phyloP scores from a whole-genome alignment of 2,329 filamentous ascomycete genomes.

The Talaromyces sp. region DNA sequence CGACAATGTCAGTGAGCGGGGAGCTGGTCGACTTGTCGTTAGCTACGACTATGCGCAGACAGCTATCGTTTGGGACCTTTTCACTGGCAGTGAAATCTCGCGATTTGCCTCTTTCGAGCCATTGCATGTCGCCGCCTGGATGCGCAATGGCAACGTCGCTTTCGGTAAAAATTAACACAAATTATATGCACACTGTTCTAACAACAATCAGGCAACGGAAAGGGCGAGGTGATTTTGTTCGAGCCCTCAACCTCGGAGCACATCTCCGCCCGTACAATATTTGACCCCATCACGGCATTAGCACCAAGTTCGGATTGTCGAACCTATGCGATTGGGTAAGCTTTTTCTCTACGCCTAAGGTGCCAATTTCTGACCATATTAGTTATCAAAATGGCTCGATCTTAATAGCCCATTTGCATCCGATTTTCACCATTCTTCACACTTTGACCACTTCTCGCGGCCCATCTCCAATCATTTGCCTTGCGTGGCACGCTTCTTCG shows the following conservation, averaged over 20 bases:
- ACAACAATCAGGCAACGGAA: conserved; percentile 66
- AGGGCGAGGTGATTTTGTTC: conserved; percentile 91
- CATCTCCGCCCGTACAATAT: conserved; percentile 83
- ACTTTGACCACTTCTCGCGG: conserved; percentile 78
- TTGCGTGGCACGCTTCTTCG: conserved; percentile 95
- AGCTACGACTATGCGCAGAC: conserved; percentile 90
- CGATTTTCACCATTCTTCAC: conserved; percentile 89
- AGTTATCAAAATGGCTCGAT: conserved; percentile 96
- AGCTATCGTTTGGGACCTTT: conserved; percentile 93
- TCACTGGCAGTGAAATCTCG: conserved; percentile 83
- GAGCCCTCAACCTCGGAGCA: conserved; percentile 91
- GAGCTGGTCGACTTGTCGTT: conserved; percentile 77
- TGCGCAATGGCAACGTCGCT: conserved; percentile 93
- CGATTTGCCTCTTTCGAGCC: conserved; percentile 90
- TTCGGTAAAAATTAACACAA: conserved; percentile 61
- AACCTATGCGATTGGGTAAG: conserved; percentile 92
- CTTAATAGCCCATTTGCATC: conserved; percentile 80
- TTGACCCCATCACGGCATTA: conserved; percentile 89
- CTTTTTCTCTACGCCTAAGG: conserved; percentile 7
- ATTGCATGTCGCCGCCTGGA: conserved; percentile 82
- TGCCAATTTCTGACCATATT: conserved; percentile 4
- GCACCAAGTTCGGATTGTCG: conserved; percentile 85
- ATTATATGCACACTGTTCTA: conserved; percentile 8
- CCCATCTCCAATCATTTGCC: conserved; percentile 78
- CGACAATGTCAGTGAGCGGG: conserved; percentile 84